Conservation (phyloP, 1,139 yeast genomes). For the Kluyveromyces sp. region DNA sequence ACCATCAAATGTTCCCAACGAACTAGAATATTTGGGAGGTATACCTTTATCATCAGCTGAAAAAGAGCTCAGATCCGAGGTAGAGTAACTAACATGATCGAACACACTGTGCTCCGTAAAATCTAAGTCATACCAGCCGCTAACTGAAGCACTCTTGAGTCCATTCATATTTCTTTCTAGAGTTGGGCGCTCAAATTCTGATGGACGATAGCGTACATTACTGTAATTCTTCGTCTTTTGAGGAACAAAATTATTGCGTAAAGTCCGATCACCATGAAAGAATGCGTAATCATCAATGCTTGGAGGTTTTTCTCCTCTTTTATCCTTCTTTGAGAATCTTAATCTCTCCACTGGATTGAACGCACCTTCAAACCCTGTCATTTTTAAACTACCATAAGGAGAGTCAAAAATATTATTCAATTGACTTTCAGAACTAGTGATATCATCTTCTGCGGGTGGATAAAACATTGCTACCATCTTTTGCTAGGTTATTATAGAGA, state of each 20-base stretch:
- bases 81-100: constrained; percentile 1
- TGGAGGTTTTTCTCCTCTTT: too few species aligned
- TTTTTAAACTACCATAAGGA: background rate
- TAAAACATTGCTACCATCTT: background rate
- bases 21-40: background rate
- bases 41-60: background rate
- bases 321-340: too few species aligned
- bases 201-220: background rate
- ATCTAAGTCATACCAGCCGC: background rate
- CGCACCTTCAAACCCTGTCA: background rate
- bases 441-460: constrained; percentile 1
- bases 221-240: too few species aligned
- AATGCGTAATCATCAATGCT: too few species aligned
- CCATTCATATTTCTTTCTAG: background rate
- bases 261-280: too few species aligned
- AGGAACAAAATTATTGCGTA: too few species aligned
- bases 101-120: background rate
- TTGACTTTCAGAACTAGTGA: background rate
- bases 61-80: background rate
- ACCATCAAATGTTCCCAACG: background rate
- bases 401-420: background rate
- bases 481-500: background rate
- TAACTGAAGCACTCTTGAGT: background rate
- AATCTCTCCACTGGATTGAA: background rate
- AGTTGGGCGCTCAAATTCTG: background rate